Percentiles rank a stretch among this genome's conserved stretches.
Conservation (phyloP, 164 flowering plant genomes). For the Amborella trichopoda region DNA sequence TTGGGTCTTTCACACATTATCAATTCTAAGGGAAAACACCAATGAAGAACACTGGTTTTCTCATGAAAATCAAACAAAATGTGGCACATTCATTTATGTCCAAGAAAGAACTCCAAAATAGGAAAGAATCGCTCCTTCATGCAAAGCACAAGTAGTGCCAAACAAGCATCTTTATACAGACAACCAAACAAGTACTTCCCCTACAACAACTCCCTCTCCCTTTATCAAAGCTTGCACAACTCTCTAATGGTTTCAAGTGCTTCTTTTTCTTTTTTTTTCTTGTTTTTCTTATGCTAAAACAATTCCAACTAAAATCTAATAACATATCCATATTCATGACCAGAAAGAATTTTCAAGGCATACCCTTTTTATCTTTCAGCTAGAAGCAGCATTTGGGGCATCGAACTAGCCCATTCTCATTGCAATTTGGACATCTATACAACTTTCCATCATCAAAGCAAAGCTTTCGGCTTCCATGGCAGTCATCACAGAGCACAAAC, state of each 20-base stretch:
- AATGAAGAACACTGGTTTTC: no score
- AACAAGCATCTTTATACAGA: no score
- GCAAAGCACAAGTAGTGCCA: no score
- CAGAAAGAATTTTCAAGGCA: background rate
- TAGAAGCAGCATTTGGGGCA: constrained; percentile 66
- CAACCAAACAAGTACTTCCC: no score
- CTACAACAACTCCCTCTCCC: background rate
- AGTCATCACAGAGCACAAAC: constrained; percentile 67
- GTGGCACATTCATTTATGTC: no score
- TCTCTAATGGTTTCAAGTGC: no score
- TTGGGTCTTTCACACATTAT: no score
- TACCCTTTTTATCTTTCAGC: constrained; percentile 1
- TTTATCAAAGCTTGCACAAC: background rate
- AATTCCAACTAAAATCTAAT: background rate
- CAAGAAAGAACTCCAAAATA: no score
- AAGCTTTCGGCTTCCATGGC: constrained; percentile 79
- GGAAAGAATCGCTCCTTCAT: no score
- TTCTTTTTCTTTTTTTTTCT: background rate
- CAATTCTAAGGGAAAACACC: no score
- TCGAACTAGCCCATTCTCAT: constrained; percentile 84
- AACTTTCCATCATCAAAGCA: constrained; percentile 45
- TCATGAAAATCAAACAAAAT: no score
- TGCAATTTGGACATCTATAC: constrained; percentile 56
- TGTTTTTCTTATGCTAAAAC: background rate
- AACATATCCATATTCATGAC: background rate